Conservation (phyloP, 2,329 filamentous ascomycete species). For the Alternaria brassicicola region DNA sequence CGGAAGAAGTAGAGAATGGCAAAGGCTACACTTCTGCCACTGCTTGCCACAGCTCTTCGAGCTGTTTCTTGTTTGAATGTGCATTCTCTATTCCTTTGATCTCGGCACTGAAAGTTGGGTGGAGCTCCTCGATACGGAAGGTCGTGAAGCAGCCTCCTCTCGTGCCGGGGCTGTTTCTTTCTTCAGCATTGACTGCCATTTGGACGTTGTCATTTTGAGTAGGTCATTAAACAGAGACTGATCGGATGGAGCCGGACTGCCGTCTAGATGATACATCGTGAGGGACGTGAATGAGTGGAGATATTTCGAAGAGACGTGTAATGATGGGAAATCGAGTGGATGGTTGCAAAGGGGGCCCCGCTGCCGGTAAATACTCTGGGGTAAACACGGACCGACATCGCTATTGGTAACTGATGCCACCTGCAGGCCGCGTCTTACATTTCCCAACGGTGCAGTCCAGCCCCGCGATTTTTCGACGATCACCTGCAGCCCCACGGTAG, state of each 20-base stretch:
- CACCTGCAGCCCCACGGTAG: conserved; percentile 8
- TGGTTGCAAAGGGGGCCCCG: not conserved
- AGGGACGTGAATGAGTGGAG: not conserved
- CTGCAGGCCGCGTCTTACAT: conserved; percentile 1
- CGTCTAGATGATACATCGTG: conserved; percentile 37
- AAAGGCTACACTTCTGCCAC: not conserved
- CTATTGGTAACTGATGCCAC: conserved; percentile 1
- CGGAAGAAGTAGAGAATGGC: not conserved
- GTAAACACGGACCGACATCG: conserved; percentile 16
- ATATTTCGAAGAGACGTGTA: not conserved
- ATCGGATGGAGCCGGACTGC: conserved; percentile 24
- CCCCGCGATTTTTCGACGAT: conserved; percentile 14
- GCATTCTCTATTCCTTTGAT: conserved; percentile 31
- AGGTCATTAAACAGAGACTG: conserved; percentile 30
- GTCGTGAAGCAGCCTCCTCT: conserved; percentile 20
- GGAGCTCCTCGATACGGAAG: conserved; percentile 43
- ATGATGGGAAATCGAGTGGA: not conserved
- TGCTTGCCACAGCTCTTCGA: not conserved
- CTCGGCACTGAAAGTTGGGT: conserved; percentile 48
- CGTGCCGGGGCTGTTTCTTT: conserved; percentile 9
- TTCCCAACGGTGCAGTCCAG: conserved; percentile 2
- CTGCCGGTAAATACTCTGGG: conserved; percentile 12
- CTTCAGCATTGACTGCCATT: conserved; percentile 27
- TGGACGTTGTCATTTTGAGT: conserved; percentile 27
- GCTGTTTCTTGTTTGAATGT: not conserved